A percentile compares a stretch with the other conserved stretches of the same genome.
These are phyloP conservation scores for Emergomyces orientalis DNA, from an alignment of 2,329 filamentous ascomycete species.

Conservation along the genomic window DNA sequence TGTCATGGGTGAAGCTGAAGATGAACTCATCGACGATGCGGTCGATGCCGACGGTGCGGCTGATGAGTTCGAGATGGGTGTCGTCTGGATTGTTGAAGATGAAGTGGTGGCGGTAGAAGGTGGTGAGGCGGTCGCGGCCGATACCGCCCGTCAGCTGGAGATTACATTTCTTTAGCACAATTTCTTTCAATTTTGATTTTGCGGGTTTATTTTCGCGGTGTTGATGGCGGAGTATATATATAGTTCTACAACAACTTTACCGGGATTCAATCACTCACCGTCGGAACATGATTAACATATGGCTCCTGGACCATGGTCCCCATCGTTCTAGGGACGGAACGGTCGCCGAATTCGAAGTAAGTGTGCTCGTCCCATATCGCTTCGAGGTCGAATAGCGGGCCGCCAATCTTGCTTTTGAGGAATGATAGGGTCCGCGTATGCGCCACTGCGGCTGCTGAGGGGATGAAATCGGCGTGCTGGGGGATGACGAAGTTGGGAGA, in stretches of 20 bases:
- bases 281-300: conserved; percentile 24
- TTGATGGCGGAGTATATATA: not conserved
- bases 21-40: conserved; percentile 52
- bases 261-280: conserved; percentile 45
- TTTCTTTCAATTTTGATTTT: too few species aligned
- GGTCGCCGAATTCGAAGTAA: conserved; percentile 58
- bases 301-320: conserved; percentile 22
- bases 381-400: conserved; percentile 65
- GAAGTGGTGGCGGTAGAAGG: conserved; percentile 66
- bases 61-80: conserved; percentile 53
- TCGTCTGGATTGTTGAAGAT: conserved; percentile 64
- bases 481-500: conserved; percentile 43
- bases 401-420: conserved; percentile 52
- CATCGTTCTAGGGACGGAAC: conserved; percentile 50
- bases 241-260: too few species aligned
- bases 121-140: conserved; percentile 52
- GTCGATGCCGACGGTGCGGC: conserved; percentile 49
- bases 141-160: conserved; percentile 55
- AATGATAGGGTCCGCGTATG: conserved; percentile 59
- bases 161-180: not conserved
- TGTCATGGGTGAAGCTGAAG: conserved; percentile 48
- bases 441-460: conserved; percentile 48
- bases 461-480: conserved; percentile 43
- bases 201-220: too few species aligned
- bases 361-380: conserved; percentile 73